Evolutionary conservation across 106 monocot genomes (phyloP).

Genomic region (Apostasia ramifera): DNA sequence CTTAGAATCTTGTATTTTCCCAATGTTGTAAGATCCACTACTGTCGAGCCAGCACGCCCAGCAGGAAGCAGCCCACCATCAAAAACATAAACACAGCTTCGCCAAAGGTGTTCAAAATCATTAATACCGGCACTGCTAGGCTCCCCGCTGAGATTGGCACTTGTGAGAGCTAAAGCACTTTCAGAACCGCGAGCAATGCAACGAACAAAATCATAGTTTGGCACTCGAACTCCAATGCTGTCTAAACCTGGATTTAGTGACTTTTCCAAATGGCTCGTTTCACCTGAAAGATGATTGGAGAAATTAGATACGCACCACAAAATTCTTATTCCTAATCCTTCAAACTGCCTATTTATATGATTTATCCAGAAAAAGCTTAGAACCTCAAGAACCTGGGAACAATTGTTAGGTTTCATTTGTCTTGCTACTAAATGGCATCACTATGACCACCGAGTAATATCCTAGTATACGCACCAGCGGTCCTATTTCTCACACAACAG

Average conservation of each 20-base stretch:
- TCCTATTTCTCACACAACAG: no score
- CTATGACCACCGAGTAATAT: no score
- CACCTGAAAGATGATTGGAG: constrained; percentile 36
- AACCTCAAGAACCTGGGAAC: no score
- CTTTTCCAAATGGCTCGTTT: constrained; percentile 65
- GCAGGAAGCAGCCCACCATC: constrained; percentile 73
- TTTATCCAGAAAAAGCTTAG: no score
- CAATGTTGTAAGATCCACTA: constrained; percentile 66
- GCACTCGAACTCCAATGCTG: constrained; percentile 87
- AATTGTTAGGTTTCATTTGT: no score
- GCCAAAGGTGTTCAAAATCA: constrained; percentile 86
- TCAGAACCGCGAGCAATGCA: constrained; percentile 56
- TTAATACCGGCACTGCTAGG: constrained; percentile 64
- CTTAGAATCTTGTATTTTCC: constrained; percentile 65
- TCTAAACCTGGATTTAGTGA: constrained; percentile 82
- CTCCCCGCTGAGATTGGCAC: constrained; percentile 82
- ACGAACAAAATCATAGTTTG: constrained; percentile 71
- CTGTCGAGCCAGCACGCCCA: constrained; percentile 89
- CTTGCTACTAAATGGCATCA: no score
- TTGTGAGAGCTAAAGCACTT: constrained; percentile 93
- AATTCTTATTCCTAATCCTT: not conserved
- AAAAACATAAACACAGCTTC: constrained; percentile 62
- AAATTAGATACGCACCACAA: not conserved
- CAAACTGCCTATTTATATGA: no score
- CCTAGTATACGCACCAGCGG: no score